Evolutionary conservation across 768 basidiomycete species (phyloP), one percentile per base, ranked within the genome.

Genomic region (Mycena capillaripes): DNA sequence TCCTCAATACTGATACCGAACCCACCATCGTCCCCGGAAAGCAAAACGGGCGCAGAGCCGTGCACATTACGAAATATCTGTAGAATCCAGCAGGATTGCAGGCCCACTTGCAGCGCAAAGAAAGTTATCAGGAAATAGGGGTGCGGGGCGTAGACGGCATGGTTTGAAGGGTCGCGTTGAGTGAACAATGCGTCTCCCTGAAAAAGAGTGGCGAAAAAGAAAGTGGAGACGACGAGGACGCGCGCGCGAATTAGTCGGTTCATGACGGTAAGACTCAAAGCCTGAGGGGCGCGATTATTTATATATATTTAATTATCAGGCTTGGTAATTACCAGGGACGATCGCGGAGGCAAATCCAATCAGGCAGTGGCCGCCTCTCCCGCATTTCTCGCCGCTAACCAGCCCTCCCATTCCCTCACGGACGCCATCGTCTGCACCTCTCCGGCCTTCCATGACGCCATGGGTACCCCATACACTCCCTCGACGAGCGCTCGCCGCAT

Each of bases 401-500:
- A 78, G 17, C 67, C 79, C 67, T 85, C 82, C 83, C 84, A 86
- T 57, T 82, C 82, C 74, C 81, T 75, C 7, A 80, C 76, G 21
- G 75, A 74, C n/a, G 32, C 76, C 14, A 67, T 19, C 40, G 52
- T 55, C 21, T 32, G 58, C n/a, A 72, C 76, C 55, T 76, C 81
- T 27, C 79, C 74, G n/a, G 74, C 75, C 16, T 72, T 73, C 55
- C 77, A 77, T 69, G 62, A 78, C 77, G 29, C 73, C 59, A 60
- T 75, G 73, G 76, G 76, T 25, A 80, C 65, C 0, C 90, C 89
- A 82, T 93, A 96, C 29, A 96, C 91, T 3, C 95, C 95, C 76
- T 94, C 91, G 25, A 89, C 86, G 55, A 96, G 78, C 6, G 92
- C 95, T 25, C 91, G 85, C 76, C 87, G 82, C 74, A 94, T 76